phyloP scores from a whole-genome alignment of 495 filamentous ascomycete species.

The Daldinia childiae region DNA sequence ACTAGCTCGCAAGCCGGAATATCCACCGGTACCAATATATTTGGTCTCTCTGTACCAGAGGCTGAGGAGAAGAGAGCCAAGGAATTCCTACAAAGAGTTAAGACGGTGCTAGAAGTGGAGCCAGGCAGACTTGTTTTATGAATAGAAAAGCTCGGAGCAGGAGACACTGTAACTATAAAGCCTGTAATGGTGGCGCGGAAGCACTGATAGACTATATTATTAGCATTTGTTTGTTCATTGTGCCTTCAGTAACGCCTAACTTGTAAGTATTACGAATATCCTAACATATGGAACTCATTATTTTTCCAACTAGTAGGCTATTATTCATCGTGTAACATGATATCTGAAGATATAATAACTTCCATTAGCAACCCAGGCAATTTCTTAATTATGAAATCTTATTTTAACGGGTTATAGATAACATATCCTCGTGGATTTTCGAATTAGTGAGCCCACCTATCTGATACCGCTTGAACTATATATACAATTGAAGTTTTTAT shows the following conservation, averaged over 20 bases:
- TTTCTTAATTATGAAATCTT: too few species aligned
- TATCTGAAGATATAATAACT: neutral
- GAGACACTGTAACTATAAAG: conserved; percentile 42
- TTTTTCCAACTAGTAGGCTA: too few species aligned
- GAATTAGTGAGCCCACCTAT: too few species aligned
- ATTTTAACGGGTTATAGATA: too few species aligned
- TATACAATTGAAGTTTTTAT: too few species aligned
- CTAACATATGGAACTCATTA: neutral
- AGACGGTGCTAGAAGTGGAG: conserved; percentile 81
- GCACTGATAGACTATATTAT: conserved; percentile 38
- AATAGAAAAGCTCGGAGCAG: conserved; percentile 24
- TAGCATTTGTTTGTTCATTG: conserved; percentile 21
- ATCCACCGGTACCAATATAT: conserved; percentile 73
- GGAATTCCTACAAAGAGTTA: conserved; percentile 84
- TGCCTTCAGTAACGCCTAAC: neutral
- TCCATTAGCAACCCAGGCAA: too few species aligned
- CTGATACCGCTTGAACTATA: too few species aligned
- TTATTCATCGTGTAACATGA: neutral
- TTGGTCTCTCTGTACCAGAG: conserved; percentile 78
- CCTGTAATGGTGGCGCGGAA: conserved; percentile 35
- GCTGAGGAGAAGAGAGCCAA: conserved; percentile 81
- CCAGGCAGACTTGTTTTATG: conserved; percentile 79
- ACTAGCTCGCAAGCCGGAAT: conserved; percentile 48
- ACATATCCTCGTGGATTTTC: too few species aligned
- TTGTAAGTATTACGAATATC: neutral